A percentile compares a stretch with the other conserved stretches of the same genome.
These are phyloP conservation scores for Termitomyces eurrhizus DNA, from an alignment of 768 basidiomycete genomes.

Conservation along the genomic window DNA sequence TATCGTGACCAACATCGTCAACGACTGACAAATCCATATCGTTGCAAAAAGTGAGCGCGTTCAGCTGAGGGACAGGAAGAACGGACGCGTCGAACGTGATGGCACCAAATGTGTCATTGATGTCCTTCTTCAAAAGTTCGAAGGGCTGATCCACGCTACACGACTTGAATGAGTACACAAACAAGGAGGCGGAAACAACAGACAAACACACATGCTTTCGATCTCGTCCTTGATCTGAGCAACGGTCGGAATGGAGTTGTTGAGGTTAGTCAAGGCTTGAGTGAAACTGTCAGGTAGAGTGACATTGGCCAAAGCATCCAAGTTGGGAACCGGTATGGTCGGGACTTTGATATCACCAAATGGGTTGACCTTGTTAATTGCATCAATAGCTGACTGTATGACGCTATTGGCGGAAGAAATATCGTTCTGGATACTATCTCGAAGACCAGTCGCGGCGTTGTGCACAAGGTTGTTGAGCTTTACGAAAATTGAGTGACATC, in stretches of 20 bases:
- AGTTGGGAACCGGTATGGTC: slow-evolving; percentile 69
- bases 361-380: slow-evolving; percentile 74
- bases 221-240: slow-evolving; percentile 67
- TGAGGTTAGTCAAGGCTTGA: slow-evolving; percentile 69
- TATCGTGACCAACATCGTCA: slow-evolving; percentile 76
- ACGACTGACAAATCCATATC: slow-evolving; percentile 80
- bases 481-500: slow-evolving; percentile 1
- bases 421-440: slow-evolving; percentile 71
- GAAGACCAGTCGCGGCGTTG: slow-evolving; percentile 51
- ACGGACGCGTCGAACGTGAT: slow-evolving; percentile 67
- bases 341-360: slow-evolving; percentile 67
- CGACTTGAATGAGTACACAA: slow-evolving; percentile 3
- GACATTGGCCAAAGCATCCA: slow-evolving; percentile 72
- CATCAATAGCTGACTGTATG: slow-evolving; percentile 59
- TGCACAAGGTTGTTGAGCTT: slow-evolving; percentile 74
- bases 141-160: slow-evolving; percentile 81
- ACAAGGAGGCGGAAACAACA: background rate
- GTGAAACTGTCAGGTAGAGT: slow-evolving; percentile 77
- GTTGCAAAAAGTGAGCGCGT: slow-evolving; percentile 69
- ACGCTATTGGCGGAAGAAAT: slow-evolving; percentile 64
- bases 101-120: slow-evolving; percentile 81
- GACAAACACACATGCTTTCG: slow-evolving; percentile 57
- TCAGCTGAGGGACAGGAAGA: slow-evolving; percentile 74
- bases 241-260: slow-evolving; percentile 75
- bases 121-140: slow-evolving; percentile 81